Conservation (phyloP, 2,329 filamentous ascomycete species). For the Talaromyces piceae region DNA sequence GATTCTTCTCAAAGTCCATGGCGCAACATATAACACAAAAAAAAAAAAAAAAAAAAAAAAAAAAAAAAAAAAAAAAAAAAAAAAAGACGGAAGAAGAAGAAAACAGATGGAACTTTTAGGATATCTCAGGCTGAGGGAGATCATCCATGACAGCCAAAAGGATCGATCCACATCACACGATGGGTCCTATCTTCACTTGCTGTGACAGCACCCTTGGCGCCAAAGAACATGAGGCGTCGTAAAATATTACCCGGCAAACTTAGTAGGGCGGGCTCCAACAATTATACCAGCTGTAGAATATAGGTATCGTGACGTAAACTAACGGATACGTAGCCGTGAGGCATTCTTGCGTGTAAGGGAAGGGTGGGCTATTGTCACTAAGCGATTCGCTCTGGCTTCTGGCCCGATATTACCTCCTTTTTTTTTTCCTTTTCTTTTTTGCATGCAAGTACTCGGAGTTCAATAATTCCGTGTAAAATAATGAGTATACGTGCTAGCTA, state of each 20-base stretch:
- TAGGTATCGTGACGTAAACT: background rate
- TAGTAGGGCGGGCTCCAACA: background rate
- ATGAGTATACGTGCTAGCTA: background rate
- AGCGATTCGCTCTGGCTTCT: background rate
- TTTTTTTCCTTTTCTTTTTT: background rate
- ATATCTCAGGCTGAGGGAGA: background rate
- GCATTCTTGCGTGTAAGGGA: background rate
- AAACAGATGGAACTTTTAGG: background rate
- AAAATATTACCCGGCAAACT: background rate
- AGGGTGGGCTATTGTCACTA: background rate
- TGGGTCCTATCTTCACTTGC: background rate
- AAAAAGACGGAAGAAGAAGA: background rate
- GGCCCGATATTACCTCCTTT: no score
- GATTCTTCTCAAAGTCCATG: slow-evolving; percentile 26
- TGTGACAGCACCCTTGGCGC: background rate
- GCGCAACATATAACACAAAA: slow-evolving; percentile 12
- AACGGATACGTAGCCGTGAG: background rate
- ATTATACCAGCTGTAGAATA: background rate
- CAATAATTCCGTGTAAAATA: background rate
- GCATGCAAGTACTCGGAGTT: background rate
- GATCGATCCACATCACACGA: background rate
- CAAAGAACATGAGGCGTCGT: background rate
- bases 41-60: background rate
- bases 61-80: background rate
- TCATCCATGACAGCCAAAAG: background rate